phyloP scores from a whole-genome alignment of 2,329 filamentous ascomycete genomes.

The Colletotrichum graminicola region DNA sequence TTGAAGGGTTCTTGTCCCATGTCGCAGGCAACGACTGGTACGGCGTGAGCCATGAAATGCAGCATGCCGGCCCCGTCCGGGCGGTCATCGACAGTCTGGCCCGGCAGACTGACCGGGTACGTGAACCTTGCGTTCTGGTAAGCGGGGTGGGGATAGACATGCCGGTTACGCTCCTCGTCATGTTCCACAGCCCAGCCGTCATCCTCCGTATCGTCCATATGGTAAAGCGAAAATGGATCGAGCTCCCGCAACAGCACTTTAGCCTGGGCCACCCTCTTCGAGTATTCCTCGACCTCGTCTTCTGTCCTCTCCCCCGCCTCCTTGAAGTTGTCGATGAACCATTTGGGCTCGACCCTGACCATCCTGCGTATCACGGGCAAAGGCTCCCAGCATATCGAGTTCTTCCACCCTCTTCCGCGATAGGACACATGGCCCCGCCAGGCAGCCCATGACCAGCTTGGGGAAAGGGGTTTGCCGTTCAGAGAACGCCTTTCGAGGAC shows the following conservation, averaged over 20 bases:
- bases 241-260: not conserved
- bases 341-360: not conserved
- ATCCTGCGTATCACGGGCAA: not conserved
- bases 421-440: not conserved
- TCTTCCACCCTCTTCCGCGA: not conserved
- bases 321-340: not conserved
- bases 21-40: not conserved
- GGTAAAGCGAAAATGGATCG: not conserved
- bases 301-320: not conserved
- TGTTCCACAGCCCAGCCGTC: not conserved
- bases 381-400: not conserved
- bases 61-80: not conserved
- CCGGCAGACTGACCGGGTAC: not conserved
- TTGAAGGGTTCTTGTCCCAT: not conserved
- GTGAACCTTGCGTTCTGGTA: not conserved
- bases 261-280: not conserved
- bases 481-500: not conserved
- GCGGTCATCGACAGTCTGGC: not conserved
- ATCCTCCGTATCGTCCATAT: not conserved
- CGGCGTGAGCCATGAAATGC: not conserved
- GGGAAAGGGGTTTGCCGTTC: not conserved
- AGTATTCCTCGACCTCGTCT: not conserved
- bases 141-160: not conserved
- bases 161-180: not conserved
- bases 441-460: not conserved